Base-by-base conservation (phyloP, 129 eudicot genomes). In the Deinandra increscens region DNA sequence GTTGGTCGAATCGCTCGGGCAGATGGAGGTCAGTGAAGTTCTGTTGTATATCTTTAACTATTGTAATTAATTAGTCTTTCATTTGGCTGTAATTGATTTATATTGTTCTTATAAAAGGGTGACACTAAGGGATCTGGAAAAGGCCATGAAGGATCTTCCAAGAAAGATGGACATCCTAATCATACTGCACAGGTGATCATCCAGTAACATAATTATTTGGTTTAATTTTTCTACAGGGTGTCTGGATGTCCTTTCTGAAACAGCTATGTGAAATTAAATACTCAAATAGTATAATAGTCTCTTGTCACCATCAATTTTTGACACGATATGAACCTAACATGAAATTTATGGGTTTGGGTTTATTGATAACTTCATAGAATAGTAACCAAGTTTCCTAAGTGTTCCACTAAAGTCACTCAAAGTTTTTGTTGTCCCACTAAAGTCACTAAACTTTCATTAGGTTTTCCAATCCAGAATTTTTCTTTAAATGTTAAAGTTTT, bases 71-170 rank as follows among this genome's bases (percentile, higher is more conserved):
- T 15, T 73, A 7, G 50, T 69, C 39, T 45, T 29, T 5, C 29
- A 31, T 13, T 51, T 48, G 15, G 5, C 11, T 37, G 18, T 64
- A 63, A 68, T 17, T 46, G 13, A 60, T 69, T 18, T 19, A 11
- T 48, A 12, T 51, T 20, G 34, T 79, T 17, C 5, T 20, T 36
- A 50, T 64, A 8, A 58, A 62, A 90, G 97, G 97, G 95, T 60
- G 97, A 90, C 70, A 64, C 85, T 19, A 90, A 90, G 83, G 94
- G 88, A 48, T 80, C 97, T 33, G 83, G 87, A 45, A 87, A 90
- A 69, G 88, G 84, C 48, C 84, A 85, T 8, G 97, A 90, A 70
- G 90, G 87, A 34, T 84, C 97, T 66, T 53, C 79, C 48, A 82
- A 72, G 73, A 87, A 78, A 74, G 94, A 89, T 63, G 87, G 80